Conservation (phyloP, 2,329 filamentous ascomycete species). For the Neonectria sp. region DNA sequence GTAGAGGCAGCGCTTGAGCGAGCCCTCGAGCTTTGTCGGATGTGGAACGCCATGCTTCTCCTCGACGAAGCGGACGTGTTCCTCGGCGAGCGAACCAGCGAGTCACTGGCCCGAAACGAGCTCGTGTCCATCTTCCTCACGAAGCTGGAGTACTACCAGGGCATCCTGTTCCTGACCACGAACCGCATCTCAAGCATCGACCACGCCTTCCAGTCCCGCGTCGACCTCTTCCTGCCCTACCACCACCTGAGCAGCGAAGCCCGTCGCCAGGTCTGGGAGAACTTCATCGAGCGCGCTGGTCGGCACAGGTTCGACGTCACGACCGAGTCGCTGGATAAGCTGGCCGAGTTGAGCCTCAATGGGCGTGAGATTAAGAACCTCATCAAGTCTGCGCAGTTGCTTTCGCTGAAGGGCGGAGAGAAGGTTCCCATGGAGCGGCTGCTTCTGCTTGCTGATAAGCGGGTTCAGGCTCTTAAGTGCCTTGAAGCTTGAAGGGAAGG, state of each 20-base stretch:
- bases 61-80: slow-evolving; percentile 62
- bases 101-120: slow-evolving; percentile 57
- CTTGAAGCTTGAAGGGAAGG: not conserved
- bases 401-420: slow-evolving; percentile 49
- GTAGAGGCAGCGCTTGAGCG: slow-evolving; percentile 54
- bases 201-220: slow-evolving; percentile 55
- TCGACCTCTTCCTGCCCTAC: slow-evolving; percentile 52
- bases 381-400: slow-evolving; percentile 57
- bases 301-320: slow-evolving; percentile 46
- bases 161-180: slow-evolving; percentile 56
- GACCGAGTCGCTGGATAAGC: slow-evolving; percentile 48
- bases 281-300: slow-evolving; percentile 52
- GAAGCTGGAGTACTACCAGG: slow-evolving; percentile 55
- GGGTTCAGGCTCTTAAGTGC: slow-evolving; percentile 37
- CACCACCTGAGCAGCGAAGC: slow-evolving; percentile 46
- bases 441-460: slow-evolving; percentile 52
- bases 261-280: slow-evolving; percentile 54
- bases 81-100: slow-evolving; percentile 51
- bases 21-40: slow-evolving; percentile 60
- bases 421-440: slow-evolving; percentile 49
- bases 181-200: slow-evolving; percentile 55
- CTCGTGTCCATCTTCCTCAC: slow-evolving; percentile 56
- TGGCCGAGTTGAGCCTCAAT: slow-evolving; percentile 59
- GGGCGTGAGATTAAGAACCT: slow-evolving; percentile 66
- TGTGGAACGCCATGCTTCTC: slow-evolving; percentile 61